A percentile compares a stretch with the other conserved stretches of the same genome.
Conservation (phyloP, 1,284 basidiomycete species). For the Cerioporus squamosus region DNA sequence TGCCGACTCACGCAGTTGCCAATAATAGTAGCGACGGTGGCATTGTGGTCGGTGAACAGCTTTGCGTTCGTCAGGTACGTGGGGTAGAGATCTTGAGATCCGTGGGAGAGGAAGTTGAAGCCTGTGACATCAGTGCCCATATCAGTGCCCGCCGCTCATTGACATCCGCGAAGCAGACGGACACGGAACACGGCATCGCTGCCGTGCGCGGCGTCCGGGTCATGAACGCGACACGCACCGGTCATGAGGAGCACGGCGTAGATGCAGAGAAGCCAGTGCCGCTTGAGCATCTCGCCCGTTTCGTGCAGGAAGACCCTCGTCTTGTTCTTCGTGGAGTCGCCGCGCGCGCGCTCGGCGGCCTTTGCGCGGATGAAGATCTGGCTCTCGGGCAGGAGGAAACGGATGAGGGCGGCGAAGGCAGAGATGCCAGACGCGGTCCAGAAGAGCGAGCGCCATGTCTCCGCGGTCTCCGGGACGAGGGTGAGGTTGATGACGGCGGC, state of each 20-base stretch:
- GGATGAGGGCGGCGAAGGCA: constrained; percentile 73
- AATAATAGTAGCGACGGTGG: constrained; percentile 91
- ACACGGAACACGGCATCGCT: neutral
- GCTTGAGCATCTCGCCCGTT: constrained; percentile 76
- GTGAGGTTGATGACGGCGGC: constrained; percentile 77
- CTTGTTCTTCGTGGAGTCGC: constrained; percentile 51
- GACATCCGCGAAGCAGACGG: neutral
- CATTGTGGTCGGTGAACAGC: constrained; percentile 56
- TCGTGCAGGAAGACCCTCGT: constrained; percentile 78
- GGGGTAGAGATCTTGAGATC: constrained; percentile 85
- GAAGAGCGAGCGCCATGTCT: constrained; percentile 69
- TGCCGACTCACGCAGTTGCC: constrained; percentile 71
- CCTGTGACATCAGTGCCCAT: constrained; percentile 42
- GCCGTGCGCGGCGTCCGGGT: neutral
- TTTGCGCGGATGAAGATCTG: constrained; percentile 73
- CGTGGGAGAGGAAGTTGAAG: constrained; percentile 94
- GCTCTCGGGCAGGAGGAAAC: constrained; percentile 82
- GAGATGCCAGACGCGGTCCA: constrained; percentile 77
- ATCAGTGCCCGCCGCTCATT: constrained; percentile 3
- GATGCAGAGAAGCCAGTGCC: constrained; percentile 86
- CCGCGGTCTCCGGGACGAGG: constrained; percentile 58
- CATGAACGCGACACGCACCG: constrained; percentile 46
- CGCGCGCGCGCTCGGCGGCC: constrained; percentile 47
- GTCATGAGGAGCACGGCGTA: constrained; percentile 84
- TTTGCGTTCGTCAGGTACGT: constrained; percentile 76